Base-by-base conservation (phyloP, 1,284 basidiomycete genomes). In the Apiotrichum veenhuisii region DNA sequence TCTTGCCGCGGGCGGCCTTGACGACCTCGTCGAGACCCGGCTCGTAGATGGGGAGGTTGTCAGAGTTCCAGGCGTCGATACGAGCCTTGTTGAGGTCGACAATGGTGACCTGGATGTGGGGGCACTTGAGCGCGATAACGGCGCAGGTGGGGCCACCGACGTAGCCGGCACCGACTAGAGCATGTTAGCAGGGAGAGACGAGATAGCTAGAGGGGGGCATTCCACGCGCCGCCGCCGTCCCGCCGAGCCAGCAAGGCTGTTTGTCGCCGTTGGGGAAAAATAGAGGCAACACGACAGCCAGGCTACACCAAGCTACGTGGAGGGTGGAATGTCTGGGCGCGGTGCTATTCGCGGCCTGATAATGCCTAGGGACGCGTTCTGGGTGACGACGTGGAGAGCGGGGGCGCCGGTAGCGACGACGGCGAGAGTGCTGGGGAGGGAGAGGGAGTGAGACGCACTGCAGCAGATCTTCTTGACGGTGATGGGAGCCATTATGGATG, bases 1-100 rank as follows among this genome's bases (percentile, higher is more conserved):
- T 98, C 77, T 87, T 86, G 42, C 91, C 94, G 54, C 95, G 86
- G 57, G 91, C 88, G 68, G 85, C 75, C 71, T 87, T 86, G 67
- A 99, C 90, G 65, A 98, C 90, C 47, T 89, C 91, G 62, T 87
- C 91, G n/a, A 99, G 85, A 51, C 94, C 94, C 17, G 96, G 95
- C 77, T 99, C 95, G 77, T 96, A 99, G 75, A 99, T 97, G 57
- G 76, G 77, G 54, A 78, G 73, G 56, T 73, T 64, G 64, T 79
- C 78, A 60, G 80, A 81, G 81, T 98, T 98, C 95, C 95, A 98
- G 15, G 93, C 94, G 72, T 92, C 90, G 77, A 98, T 87, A 63
- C 96, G 89, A 58, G 86, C 82, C 72, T 94, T 84, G 83, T 98
- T 98, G 70, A 98, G 83, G 78, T 98, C 95, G 72, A 98, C 95